A percentile compares a stretch with the other conserved stretches of the same genome.
Conservation (phyloP, 2,329 filamentous ascomycete genomes). For the Ophiostoma ips region DNA sequence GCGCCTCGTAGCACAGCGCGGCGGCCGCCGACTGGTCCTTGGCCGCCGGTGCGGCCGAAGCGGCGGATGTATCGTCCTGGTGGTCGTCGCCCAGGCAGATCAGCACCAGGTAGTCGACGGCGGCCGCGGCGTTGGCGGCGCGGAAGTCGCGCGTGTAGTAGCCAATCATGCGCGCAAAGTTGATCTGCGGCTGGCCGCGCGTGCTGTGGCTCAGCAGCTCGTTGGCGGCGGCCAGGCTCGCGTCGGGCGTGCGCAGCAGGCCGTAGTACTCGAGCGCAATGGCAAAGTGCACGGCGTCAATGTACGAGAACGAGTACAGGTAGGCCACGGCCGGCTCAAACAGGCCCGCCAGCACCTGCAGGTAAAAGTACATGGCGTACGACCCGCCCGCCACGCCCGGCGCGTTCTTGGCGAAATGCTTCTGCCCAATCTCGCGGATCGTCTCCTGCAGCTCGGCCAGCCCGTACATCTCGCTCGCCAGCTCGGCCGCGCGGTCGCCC, state of each 20-base stretch:
- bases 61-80: slow-evolving; percentile 22
- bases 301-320: slow-evolving; percentile 79
- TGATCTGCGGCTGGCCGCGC: slow-evolving; percentile 65
- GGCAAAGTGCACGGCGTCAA: slow-evolving; percentile 89
- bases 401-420: slow-evolving; percentile 74
- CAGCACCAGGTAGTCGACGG: slow-evolving; percentile 82
- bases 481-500: slow-evolving; percentile 47
- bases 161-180: slow-evolving; percentile 85
- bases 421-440: slow-evolving; percentile 76
- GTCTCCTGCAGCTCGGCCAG: slow-evolving; percentile 59
- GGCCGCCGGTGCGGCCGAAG: slow-evolving; percentile 38
- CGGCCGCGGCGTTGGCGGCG: slow-evolving; percentile 73
- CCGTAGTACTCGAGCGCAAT: slow-evolving; percentile 83
- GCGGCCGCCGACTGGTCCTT: slow-evolving; percentile 45
- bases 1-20: slow-evolving; percentile 76
- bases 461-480: slow-evolving; percentile 52
- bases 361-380: slow-evolving; percentile 84
- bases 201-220: slow-evolving; percentile 55
- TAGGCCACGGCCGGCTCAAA: slow-evolving; percentile 90
- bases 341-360: slow-evolving; percentile 80
- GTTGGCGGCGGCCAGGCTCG: slow-evolving; percentile 46
- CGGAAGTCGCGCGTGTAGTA: slow-evolving; percentile 96
- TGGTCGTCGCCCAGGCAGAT: slow-evolving; percentile 67
- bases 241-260: slow-evolving; percentile 74
- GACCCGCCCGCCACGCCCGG: slow-evolving; percentile 60